A percentile compares a stretch with the other conserved stretches of the same genome.
phyloP scores from a whole-genome alignment of 225 moss, liverwort and hornwort species.

The Polytrichum commune region DNA sequence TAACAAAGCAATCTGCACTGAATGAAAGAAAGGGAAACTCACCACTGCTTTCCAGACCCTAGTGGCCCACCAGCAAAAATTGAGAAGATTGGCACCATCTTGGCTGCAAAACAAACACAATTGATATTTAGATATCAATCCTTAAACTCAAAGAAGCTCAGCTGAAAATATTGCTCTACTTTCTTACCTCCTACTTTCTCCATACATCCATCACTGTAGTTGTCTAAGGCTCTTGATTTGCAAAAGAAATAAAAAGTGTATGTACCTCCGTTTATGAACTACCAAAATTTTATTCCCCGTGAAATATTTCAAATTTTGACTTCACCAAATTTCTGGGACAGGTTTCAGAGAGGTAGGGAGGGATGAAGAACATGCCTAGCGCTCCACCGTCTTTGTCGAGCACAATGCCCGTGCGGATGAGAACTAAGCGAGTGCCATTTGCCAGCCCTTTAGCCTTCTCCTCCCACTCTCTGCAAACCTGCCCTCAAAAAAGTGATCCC shows the following conservation, averaged over 20 bases:
- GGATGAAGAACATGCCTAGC: slow-evolving; percentile 37
- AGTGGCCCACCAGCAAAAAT: slow-evolving; percentile 85
- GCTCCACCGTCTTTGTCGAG: slow-evolving; percentile 96
- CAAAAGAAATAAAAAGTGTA: too few relatives aligned
- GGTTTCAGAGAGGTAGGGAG: not conserved
- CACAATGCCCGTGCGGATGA: slow-evolving; percentile 84
- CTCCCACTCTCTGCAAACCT: slow-evolving; percentile 98
- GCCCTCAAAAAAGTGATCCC: slow-evolving; percentile 14
- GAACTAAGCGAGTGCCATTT: slow-evolving; percentile 78
- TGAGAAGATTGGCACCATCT: slow-evolving; percentile 88
- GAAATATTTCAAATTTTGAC: too few relatives aligned
- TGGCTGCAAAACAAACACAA: slow-evolving; percentile 45
- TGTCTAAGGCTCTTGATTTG: too few relatives aligned
- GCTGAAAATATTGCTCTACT: too few relatives aligned
- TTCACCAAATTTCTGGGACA: too few relatives aligned
- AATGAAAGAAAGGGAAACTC: slow-evolving; percentile 9
- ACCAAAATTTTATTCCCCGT: too few relatives aligned
- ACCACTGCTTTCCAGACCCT: slow-evolving; percentile 90
- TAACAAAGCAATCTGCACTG: not conserved
- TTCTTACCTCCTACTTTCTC: too few relatives aligned
- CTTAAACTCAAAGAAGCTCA: too few relatives aligned
- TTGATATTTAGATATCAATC: too few relatives aligned
- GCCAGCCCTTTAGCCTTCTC: slow-evolving; percentile 72
- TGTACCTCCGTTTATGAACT: too few relatives aligned
- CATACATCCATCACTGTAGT: too few relatives aligned